These are phyloP conservation scores for Talaromyces borbonicus DNA, from an alignment of 495 filamentous ascomycete genomes.

Conservation along the genomic window DNA sequence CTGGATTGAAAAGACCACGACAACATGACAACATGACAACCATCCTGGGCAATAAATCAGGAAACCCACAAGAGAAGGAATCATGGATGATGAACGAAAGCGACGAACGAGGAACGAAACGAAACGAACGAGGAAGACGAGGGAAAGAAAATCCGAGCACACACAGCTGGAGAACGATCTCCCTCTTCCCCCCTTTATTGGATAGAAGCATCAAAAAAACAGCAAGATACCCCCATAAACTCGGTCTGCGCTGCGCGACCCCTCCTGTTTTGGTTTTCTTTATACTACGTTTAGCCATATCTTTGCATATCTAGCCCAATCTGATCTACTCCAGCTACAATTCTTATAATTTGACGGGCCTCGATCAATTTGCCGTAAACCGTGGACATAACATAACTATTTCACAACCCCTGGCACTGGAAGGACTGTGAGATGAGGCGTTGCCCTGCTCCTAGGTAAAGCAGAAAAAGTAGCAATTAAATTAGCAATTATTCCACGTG, in stretches of 20 bases:
- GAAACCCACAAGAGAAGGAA: background rate
- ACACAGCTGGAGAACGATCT: background rate
- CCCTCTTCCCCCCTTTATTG: background rate
- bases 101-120: background rate
- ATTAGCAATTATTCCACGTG: too few species aligned
- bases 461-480: too few species aligned
- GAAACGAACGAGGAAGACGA: background rate
- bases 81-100: background rate
- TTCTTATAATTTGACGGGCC: too few species aligned
- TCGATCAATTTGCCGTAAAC: too few species aligned
- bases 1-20: background rate
- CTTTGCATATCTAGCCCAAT: slow-evolving; percentile 5
- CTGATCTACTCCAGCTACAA: too few species aligned
- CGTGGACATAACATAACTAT: too few species aligned
- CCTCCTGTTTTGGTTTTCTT: slow-evolving; percentile 5
- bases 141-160: background rate
- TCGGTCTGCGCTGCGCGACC: slow-evolving; percentile 2
- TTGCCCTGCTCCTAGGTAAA: too few species aligned
- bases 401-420: too few species aligned
- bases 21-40: background rate
- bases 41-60: background rate
- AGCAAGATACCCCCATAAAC: slow-evolving; percentile 10
- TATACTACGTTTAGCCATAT: slow-evolving; percentile 9
- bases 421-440: too few species aligned
- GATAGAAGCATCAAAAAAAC: slow-evolving; percentile 7